A percentile compares a stretch with the other conserved stretches of the same genome.
Conservation (phyloP, 2,329 filamentous ascomycete species). For the Trematosphaeria pertusa region DNA sequence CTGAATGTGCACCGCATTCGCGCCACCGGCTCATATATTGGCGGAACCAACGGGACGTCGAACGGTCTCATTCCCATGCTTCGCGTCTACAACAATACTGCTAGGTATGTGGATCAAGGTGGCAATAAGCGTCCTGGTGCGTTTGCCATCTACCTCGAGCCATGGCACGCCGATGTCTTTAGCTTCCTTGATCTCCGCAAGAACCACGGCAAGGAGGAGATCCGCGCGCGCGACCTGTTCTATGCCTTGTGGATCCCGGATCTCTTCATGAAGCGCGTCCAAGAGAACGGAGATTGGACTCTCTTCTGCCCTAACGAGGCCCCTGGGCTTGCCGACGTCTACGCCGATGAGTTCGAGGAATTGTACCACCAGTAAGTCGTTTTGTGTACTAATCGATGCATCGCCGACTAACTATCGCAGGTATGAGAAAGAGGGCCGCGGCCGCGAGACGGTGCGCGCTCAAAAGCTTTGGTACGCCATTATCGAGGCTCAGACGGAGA, state of each 20-base stretch:
- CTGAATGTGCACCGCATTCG: slow-evolving; percentile 96
- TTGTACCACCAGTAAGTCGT: slow-evolving; percentile 91
- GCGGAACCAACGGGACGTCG: slow-evolving; percentile 95
- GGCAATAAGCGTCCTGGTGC: slow-evolving; percentile 99
- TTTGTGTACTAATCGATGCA: too few species aligned
- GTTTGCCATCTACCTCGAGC: slow-evolving; percentile 98
- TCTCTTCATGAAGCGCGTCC: slow-evolving; percentile 99
- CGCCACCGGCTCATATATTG: slow-evolving; percentile 97
- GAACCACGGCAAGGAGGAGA: slow-evolving; percentile 99
- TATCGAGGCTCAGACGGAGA: slow-evolving; percentile 97
- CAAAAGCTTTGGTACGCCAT: slow-evolving; percentile 99
- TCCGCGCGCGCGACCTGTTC: slow-evolving; percentile 96
- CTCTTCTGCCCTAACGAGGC: slow-evolving; percentile 98
- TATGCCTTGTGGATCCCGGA: slow-evolving; percentile 98
- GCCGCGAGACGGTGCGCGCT: slow-evolving; percentile 90
- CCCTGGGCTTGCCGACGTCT: slow-evolving; percentile 92
- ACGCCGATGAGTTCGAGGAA: slow-evolving; percentile 95
- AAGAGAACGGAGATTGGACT: slow-evolving; percentile 96
- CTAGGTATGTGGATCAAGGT: slow-evolving; percentile 97
- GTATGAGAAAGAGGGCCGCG: slow-evolving; percentile 87
- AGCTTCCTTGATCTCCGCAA: slow-evolving; percentile 97
- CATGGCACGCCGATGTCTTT: slow-evolving; percentile 98
- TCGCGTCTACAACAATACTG: slow-evolving; percentile 98
- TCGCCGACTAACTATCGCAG: too few species aligned
- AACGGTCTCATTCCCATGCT: slow-evolving; percentile 98